Evolutionary conservation across 2,329 filamentous ascomycete genomes (phyloP).

Genomic region (Hymenoscyphus albidus): DNA sequence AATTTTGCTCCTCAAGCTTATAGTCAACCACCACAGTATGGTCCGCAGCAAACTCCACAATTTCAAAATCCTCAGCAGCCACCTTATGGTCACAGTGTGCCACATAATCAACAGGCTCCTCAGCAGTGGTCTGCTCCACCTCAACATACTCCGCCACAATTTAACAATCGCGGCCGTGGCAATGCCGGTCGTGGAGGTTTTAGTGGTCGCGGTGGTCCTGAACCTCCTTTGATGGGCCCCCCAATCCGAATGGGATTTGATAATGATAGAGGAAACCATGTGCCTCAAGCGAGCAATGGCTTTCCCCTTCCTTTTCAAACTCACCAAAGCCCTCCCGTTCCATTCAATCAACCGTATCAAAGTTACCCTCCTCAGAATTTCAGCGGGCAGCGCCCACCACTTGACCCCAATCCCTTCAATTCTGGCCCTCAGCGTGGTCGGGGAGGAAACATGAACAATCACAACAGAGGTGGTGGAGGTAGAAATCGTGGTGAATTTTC

Average conservation of each 20-base stretch:
- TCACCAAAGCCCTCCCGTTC: constrained; percentile 33
- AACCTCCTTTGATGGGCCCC: constrained; percentile 48
- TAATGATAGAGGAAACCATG: constrained; percentile 40
- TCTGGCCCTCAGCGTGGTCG: constrained; percentile 38
- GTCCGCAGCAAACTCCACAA: constrained; percentile 32
- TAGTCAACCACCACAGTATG: constrained; percentile 40
- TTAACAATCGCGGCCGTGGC: constrained; percentile 29
- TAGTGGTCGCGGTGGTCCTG: constrained; percentile 41
- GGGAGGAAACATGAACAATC: constrained; percentile 40
- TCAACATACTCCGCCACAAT: constrained; percentile 38
- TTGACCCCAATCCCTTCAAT: constrained; percentile 37
- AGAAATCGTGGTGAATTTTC: constrained; percentile 40
- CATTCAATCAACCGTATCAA: constrained; percentile 36
- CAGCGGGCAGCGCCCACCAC: constrained; percentile 33
- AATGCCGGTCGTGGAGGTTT: constrained; percentile 34
- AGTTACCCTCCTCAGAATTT: constrained; percentile 39
- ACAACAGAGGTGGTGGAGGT: constrained; percentile 19
- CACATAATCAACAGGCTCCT: constrained; percentile 34
- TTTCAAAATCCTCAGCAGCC: constrained; percentile 31
- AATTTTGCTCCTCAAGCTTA: constrained; percentile 57
- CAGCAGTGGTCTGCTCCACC: constrained; percentile 27
- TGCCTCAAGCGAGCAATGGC: constrained; percentile 44
- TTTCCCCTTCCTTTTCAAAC: constrained; percentile 38
- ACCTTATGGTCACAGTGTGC: constrained; percentile 36
- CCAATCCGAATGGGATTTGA: constrained; percentile 55